These are phyloP conservation scores for Metschnikowia amazonensis DNA, from an alignment of 805 yeast genomes.

Conservation along the genomic window DNA sequence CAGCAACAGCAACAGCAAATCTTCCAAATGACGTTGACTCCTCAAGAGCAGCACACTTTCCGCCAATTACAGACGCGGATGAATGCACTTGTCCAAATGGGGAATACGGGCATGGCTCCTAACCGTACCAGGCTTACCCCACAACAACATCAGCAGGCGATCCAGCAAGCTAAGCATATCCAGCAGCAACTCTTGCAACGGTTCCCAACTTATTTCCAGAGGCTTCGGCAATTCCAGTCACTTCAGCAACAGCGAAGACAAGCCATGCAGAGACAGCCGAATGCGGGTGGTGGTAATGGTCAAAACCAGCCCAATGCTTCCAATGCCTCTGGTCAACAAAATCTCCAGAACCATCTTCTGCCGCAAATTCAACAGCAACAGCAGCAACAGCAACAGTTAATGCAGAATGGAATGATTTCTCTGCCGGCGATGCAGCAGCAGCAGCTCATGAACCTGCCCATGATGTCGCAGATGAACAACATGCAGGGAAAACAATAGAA, in stretches of 20 bases:
- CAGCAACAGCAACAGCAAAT: conserved; percentile 45
- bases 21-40: conserved; percentile 38
- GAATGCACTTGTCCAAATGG: conserved; percentile 40
- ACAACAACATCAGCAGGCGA: conserved; percentile 43
- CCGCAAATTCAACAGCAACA: conserved; percentile 7
- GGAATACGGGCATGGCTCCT: conserved; percentile 42
- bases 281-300: neutral
- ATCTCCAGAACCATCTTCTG: conserved; percentile 4
- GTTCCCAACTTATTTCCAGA: conserved; percentile 36
- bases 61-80: conserved; percentile 38
- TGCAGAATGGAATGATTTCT: conserved; percentile 13
- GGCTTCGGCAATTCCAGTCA: conserved; percentile 35
- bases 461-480: conserved; percentile 18
- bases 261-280: conserved; percentile 19
- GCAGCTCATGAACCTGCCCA: conserved; percentile 21
- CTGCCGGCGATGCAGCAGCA: conserved; percentile 19
- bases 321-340: neutral
- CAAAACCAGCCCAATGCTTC: conserved; percentile 1
- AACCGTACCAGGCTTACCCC: conserved; percentile 38
- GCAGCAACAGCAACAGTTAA: conserved; percentile 5
- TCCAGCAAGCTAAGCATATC: conserved; percentile 37
- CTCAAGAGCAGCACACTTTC: conserved; percentile 41
- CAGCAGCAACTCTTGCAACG: conserved; percentile 37
- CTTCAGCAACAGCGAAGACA: conserved; percentile 25
- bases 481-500: conserved; percentile 13